Base-by-base conservation (phyloP, 768 basidiomycete genomes). In the Tricholoma sp. region DNA sequence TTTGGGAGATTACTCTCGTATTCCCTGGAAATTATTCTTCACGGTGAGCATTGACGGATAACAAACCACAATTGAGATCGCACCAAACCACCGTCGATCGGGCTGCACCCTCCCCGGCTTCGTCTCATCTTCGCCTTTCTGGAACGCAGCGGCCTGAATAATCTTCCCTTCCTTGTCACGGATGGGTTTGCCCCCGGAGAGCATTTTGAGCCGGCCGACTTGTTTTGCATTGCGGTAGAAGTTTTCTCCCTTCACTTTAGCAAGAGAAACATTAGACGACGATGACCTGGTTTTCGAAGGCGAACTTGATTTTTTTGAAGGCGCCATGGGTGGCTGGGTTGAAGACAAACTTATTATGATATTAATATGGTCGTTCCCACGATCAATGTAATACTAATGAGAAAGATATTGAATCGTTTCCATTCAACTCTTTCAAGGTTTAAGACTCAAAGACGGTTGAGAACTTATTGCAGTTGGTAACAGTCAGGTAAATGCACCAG, bases 161-260 rank as follows among this genome's bases (percentile, higher is more conserved):
- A 98, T 86, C 72, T 94, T 96, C 56, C 97, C 97, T 61, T 93
- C 88, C 66, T 83, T 84, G 76, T 98, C 92, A 46, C 93, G 82
- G 24, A 97, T 80, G 59, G 96, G 85, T 75, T 94, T 94, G 35
- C 94, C 94, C 59, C 95, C 89, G 57, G 81, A 90, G 65, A 97
- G 83, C 88, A 99, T 89, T 78, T 97, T 98, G 55, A 94, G 83
- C 59, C 88, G 79, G 29, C 79, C 76, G 35, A 86, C 93, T 66
- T 85, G 79, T 70, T 98, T 98, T 45, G 93, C 94, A 88, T 94
- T 85, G 72, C 94, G 91, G 76, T 97, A 99, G 77, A 98, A 98
- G 71, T 96, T 99, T 77, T 97, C 94, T 67, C 94, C 95, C 69
- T 93, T 94, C 61, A 89, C 82, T 70, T 79, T 87, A 62, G 83